Conservation (phyloP, 208 protist genomes). For the Trypanosoma grayi region DNA sequence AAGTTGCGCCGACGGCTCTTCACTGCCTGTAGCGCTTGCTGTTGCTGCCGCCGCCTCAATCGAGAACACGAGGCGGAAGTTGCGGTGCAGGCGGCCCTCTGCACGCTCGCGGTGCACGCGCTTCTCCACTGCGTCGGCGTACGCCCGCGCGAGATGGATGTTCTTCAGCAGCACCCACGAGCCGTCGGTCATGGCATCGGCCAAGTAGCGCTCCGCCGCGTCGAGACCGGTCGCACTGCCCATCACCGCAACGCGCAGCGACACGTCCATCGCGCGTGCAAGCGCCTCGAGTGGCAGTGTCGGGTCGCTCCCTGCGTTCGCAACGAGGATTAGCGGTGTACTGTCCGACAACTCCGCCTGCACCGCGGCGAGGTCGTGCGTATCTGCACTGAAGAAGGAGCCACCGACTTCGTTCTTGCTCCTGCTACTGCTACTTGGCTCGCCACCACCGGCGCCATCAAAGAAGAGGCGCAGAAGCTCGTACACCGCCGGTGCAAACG, state of each 20-base stretch:
- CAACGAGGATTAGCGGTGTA: slow-evolving; percentile 85
- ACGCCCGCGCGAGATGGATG: slow-evolving; percentile 95
- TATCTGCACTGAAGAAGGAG: slow-evolving; percentile 51
- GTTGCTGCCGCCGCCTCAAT: slow-evolving; percentile 60
- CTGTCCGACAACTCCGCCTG: slow-evolving; percentile 52
- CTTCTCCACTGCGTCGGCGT: slow-evolving; percentile 95
- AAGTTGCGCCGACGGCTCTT: slow-evolving; percentile 22
- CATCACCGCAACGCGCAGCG: slow-evolving; percentile 91
- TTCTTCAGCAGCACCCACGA: slow-evolving; percentile 99
- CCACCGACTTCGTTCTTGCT: not conserved
- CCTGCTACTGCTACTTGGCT: not conserved
- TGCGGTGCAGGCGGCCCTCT: slow-evolving; percentile 45
- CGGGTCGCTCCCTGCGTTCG: slow-evolving; percentile 94
- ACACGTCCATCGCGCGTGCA: slow-evolving; percentile 49
- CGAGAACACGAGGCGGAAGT: slow-evolving; percentile 98
- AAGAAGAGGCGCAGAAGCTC: slow-evolving; percentile 68
- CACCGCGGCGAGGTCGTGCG: slow-evolving; percentile 48
- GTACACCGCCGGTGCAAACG: slow-evolving; percentile 59
- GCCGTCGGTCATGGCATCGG: slow-evolving; percentile 69
- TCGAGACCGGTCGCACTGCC: slow-evolving; percentile 94
- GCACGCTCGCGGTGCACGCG: slow-evolving; percentile 88
- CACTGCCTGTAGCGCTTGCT: not conserved
- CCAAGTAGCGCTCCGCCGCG: slow-evolving; percentile 91
- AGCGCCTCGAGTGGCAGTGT: slow-evolving; percentile 88
- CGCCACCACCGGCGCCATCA: slow-evolving; percentile 30